Base-by-base conservation (phyloP, 345 rosid species). In the Barbarea vulgaris region DNA sequence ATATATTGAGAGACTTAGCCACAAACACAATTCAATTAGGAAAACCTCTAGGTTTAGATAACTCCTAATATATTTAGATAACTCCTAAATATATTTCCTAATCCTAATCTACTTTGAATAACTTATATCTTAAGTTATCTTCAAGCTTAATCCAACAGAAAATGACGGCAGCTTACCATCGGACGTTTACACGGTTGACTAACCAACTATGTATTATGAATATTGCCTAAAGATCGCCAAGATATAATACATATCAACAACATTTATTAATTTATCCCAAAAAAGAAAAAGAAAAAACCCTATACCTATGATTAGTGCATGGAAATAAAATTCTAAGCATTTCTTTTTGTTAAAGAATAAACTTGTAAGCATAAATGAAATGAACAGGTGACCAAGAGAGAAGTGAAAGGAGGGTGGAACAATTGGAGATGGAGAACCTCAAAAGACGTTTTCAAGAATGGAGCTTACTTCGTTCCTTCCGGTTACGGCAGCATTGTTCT, bases 361-460 rank as follows among this genome's bases (percentile, higher is more conserved):
- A 53, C 27, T 42, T 7, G 19, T 64, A 54, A 42, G 50, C 67
- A 31, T 52, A 18, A 6, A 18, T 64, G 13, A 30, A 52, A 42
- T 28, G 44, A 77, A 56, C 80, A 93, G 93, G 96, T 94, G 58
- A 94, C 97, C 2, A 94, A 94, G 82, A 88, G 98, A 79, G 95
- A 91, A 54, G 78, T 79, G 9, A 39, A 59, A 7, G 51, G 74
- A 30, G 70, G 84, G 9, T 88, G 93, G 93, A 81, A 85, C 67
- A 78, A 58, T 34, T 94, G 97, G 96, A 94, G 83, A 65, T 91
- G 98, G 97, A 87, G 92, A 70, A 85, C 89, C 5, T 90, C 94
- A 28, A 87, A 81, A 25, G 97, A 94, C 62, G 81, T 87, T 10
- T 86, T 91, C 72, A 44, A 74, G 67, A 90, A 94, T 46, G 98